Percentiles rank a stretch among this genome's conserved stretches.
These are phyloP conservation scores for Chaetomium olivaceum DNA, from an alignment of 2,329 filamentous ascomycete species.

Conservation along the genomic window DNA sequence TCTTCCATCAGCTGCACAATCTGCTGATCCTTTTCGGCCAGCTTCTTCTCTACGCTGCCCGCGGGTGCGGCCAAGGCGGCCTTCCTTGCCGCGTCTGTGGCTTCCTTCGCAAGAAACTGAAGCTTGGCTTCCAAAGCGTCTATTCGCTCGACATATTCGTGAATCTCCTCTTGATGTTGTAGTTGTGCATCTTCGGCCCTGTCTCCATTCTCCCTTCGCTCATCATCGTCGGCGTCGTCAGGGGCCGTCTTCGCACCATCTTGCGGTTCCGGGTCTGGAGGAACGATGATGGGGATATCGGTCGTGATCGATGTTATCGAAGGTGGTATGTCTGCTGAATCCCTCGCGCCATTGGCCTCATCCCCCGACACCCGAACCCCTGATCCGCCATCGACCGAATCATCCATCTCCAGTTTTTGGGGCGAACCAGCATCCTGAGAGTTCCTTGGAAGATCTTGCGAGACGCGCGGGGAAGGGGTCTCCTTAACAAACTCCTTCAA, in stretches of 20 bases:
- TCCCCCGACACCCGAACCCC: conserved; percentile 2
- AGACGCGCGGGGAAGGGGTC: conserved; percentile 31
- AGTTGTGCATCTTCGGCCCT: conserved; percentile 43
- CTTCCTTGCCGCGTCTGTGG: conserved; percentile 72
- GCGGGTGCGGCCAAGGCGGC: conserved; percentile 61
- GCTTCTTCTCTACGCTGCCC: conserved; percentile 71
- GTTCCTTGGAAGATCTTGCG: conserved; percentile 31
- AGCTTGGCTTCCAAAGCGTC: conserved; percentile 91
- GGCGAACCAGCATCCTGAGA: conserved; percentile 21
- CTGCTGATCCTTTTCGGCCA: conserved; percentile 87
- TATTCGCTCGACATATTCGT: conserved; percentile 82
- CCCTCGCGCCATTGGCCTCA: conserved; percentile 12
- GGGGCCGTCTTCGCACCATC: not conserved
- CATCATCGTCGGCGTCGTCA: conserved; percentile 38
- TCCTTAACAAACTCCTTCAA: conserved; percentile 27
- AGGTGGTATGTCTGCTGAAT: conserved; percentile 14
- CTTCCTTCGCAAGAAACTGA: conserved; percentile 80
- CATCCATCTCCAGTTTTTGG: not conserved
- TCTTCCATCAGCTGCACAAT: conserved; percentile 90
- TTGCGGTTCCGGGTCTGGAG: not conserved
- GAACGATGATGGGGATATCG: not conserved
- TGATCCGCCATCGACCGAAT: conserved; percentile 2
- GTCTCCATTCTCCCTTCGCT: conserved; percentile 43
- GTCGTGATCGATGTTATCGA: not conserved
- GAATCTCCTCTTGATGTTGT: conserved; percentile 77